Evolutionary conservation across 139 green algal genomes (phyloP), one percentile per base, ranked within the genome.

Genomic region (Coelastrella sp.): DNA sequence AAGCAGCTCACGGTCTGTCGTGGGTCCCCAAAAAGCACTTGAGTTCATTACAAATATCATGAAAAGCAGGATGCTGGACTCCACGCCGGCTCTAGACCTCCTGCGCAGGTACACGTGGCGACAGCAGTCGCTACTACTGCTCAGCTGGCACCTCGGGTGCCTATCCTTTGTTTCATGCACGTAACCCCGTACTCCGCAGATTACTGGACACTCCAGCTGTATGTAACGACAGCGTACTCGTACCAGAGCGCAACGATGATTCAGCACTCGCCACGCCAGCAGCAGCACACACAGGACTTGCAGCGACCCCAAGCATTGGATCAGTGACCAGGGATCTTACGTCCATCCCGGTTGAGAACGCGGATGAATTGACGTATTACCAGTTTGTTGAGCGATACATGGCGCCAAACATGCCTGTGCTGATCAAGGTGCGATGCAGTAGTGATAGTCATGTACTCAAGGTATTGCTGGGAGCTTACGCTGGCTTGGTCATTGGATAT

Each of bases 371-470:
- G n/a, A 93, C 82, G 11, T 96, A 96, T 59, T 76, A 93, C 4
- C 82, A 93, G 5, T 96, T 97, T 88, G 92, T 96, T 47, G 74
- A 80, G 5, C 64, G 82, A 2, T 97, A 92, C 84, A 96, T 97
- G 95, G 92, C 87, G n/a, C 90, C 86, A 54, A 96, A 96, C 88
- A 5, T 90, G n/a, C 95, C 95, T 10, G 94, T 97, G 8, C 80
- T 97, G 7, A 93, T 97, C 8, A 82, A 94, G 59, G 80, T 86
- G 59, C 73, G 61, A 47, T 47, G 32, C 32, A 47, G 32, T 47
- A 47, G 32, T 47, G 32, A 47, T 47, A 0, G 1, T 47, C 32
- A 47, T 47, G 32, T 47, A 47, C 32, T 0, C 32, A 47, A 47
- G 32, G 32, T 47, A 1, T 47, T 47, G 32, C 32, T 1, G 32